phyloP scores from a whole-genome alignment of 257 asterid genomes.

The Schizonepeta tenuifolia region DNA sequence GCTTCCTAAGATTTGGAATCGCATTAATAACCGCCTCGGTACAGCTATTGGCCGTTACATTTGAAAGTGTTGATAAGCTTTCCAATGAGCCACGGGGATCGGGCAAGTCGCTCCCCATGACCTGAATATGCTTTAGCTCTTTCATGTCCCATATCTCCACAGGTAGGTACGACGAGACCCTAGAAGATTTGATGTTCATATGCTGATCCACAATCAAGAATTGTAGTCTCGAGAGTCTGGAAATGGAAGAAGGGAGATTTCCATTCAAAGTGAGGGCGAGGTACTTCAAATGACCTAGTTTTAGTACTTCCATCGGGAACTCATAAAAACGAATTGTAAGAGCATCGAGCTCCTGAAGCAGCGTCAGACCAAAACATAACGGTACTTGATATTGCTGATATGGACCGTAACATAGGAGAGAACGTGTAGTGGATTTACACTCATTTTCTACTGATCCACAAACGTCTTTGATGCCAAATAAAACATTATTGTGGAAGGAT shows the following conservation, averaged over 20 bases:
- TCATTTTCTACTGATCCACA: not conserved
- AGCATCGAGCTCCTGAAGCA: slow-evolving; percentile 15
- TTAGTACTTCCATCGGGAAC: slow-evolving; percentile 8
- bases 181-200: not conserved
- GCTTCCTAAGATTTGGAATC: not conserved
- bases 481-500: slow-evolving; percentile 10
- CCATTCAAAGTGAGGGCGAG: slow-evolving; percentile 21
- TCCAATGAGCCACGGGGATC: not conserved
- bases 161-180: not conserved
- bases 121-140: slow-evolving; percentile 25
- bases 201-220: slow-evolving; percentile 6
- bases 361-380: not conserved
- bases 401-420: slow-evolving; percentile 9
- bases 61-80: not conserved
- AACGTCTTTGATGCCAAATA: slow-evolving; percentile 17
- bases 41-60: not conserved
- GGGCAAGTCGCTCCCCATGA: slow-evolving; percentile 3
- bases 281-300: slow-evolving; percentile 8
- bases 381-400: slow-evolving; percentile 7
- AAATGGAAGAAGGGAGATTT: slow-evolving; percentile 12
- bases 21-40: not conserved
- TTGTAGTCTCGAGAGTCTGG: slow-evolving; percentile 6
- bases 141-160: slow-evolving; percentile 30
- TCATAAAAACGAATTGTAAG: not conserved
- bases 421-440: not conserved